Conservation (phyloP, 176 grass and related monocot genomes). For the Puya raimondii region DNA sequence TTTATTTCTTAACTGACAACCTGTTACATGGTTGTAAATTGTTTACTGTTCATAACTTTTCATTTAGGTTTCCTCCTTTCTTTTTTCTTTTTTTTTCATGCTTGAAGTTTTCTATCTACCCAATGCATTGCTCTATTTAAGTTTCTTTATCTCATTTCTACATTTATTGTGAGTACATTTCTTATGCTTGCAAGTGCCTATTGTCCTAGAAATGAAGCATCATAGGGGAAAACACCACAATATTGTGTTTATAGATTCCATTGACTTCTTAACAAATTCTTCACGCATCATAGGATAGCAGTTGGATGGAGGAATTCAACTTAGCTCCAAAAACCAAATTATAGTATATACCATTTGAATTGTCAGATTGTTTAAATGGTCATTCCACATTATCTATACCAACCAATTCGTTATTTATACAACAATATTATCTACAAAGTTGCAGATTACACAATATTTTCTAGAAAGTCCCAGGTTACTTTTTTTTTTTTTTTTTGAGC, state of each 20-base stretch:
- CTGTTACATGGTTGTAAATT: not conserved
- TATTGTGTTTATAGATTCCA: too few species aligned
- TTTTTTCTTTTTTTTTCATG: not conserved
- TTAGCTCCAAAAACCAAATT: not conserved
- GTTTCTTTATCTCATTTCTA: not conserved
- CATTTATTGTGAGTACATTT: not conserved
- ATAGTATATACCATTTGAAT: not conserved
- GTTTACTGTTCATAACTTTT: not conserved
- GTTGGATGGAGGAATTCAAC: not conserved
- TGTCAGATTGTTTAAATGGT: not conserved
- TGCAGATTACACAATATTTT: too few species aligned
- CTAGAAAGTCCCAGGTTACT: too few species aligned
- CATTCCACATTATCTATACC: not conserved
- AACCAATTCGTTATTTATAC: too few species aligned
- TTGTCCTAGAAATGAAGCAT: too few species aligned
- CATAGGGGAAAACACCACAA: too few species aligned
- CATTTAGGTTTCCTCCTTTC: not conserved
- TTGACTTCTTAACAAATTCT: not conserved
- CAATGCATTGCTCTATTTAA: not conserved
- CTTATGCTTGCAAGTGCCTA: not conserved
- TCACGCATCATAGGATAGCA: not conserved
- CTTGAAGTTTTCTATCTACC: not conserved
- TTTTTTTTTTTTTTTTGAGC: too few species aligned
- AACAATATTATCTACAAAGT: too few species aligned
- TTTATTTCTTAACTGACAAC: slow-evolving; percentile 25